These are phyloP conservation scores for Flagelloscypha sp. DNA, from an alignment of 768 basidiomycete genomes.

Conservation along the genomic window DNA sequence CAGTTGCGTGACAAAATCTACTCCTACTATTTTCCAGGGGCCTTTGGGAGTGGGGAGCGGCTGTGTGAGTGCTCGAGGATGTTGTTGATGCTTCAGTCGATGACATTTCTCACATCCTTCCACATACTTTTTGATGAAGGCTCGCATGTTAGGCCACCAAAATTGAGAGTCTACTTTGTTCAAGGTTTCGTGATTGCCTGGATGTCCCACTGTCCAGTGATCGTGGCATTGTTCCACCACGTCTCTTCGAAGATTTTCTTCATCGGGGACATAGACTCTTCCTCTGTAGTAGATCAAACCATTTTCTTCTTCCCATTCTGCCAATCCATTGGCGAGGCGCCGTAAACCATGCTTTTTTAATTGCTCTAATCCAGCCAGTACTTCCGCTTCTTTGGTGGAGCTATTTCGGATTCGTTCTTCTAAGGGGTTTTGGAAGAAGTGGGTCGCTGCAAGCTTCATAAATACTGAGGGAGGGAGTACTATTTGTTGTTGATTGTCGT, in stretches of 20 bases:
- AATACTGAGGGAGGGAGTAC: no score
- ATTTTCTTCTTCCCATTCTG: no score
- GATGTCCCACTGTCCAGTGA: slow-evolving; percentile 16
- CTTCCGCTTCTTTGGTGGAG: no score
- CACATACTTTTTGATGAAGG: slow-evolving; percentile 12
- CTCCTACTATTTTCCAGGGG: slow-evolving; percentile 23
- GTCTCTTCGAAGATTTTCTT: slow-evolving; percentile 7
- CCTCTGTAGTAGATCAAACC: no score
- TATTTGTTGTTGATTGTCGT: no score
- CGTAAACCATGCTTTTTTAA: no score
- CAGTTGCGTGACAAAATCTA: slow-evolving; percentile 22
- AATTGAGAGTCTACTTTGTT: slow-evolving; percentile 12
- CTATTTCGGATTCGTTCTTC: no score
- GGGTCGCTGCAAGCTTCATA: no score
- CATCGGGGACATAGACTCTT: slow-evolving; percentile 14
- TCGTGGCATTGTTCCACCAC: slow-evolving; percentile 17
- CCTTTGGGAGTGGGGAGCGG: slow-evolving; percentile 14
- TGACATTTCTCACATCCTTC: slow-evolving; percentile 16
- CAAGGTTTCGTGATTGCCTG: slow-evolving; percentile 16
- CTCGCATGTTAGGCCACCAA: no score
- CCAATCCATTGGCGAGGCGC: no score
- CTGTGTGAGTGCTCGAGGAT: slow-evolving; percentile 16
- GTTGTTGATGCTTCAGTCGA: slow-evolving; percentile 13
- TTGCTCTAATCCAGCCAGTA: no score
- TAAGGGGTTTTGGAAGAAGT: no score